Evolutionary conservation across 2,329 filamentous ascomycete species (phyloP).

Genomic region (Grosmannia serpens): DNA sequence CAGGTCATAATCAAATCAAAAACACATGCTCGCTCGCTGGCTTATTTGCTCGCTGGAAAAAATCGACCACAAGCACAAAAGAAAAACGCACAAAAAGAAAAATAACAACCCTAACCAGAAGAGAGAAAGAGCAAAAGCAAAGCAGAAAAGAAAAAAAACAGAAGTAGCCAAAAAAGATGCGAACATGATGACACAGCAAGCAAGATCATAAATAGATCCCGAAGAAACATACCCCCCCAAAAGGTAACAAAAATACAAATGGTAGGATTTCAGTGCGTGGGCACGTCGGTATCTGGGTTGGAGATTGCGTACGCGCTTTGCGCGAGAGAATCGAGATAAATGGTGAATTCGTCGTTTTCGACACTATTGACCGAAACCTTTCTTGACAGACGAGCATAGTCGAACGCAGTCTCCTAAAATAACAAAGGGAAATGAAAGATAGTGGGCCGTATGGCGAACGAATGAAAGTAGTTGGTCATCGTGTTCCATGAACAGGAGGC

Average conservation of each 20-base stretch:
- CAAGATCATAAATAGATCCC: conserved; percentile 5
- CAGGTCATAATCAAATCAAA: conserved; percentile 8
- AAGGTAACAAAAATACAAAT: not conserved
- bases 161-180: conserved; percentile 7
- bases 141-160: not conserved
- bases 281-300: not conserved
- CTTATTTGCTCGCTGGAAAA: conserved; percentile 3
- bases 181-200: conserved; percentile 5
- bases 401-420: conserved; percentile 7
- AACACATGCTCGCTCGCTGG: conserved; percentile 7
- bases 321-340: not conserved
- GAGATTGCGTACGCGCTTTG: not conserved
- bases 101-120: not conserved
- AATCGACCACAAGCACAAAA: not conserved
- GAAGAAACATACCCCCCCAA: not conserved
- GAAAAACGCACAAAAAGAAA: not conserved
- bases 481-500: not conserved
- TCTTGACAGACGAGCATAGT: not conserved
- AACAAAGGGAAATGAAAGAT: conserved; percentile 1
- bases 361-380: too few species aligned
- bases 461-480: not conserved
- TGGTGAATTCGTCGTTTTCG: too few species aligned
- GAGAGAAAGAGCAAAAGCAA: conserved; percentile 10
- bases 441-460: not conserved
- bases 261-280: not conserved